These are phyloP conservation scores for Camellia oleifera DNA, from an alignment of 179 eudicot genomes.

Conservation along the genomic window DNA sequence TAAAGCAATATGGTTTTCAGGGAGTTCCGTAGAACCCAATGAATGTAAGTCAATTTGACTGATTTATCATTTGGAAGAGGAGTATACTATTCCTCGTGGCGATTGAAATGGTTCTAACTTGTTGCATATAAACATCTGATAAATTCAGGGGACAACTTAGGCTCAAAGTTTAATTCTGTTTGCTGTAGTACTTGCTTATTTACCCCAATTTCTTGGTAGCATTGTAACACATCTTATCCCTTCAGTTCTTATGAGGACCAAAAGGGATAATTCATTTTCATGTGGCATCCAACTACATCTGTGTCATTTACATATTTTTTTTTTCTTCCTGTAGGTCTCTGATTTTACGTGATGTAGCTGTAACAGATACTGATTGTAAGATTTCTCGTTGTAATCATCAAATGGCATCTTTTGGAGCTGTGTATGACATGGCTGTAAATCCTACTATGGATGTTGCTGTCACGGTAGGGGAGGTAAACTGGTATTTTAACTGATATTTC, in stretches of 20 bases:
- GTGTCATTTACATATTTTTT: neutral
- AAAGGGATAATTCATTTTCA: neutral
- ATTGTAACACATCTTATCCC: neutral
- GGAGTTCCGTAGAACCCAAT: neutral
- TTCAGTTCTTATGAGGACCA: neutral
- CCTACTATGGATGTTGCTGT: conserved; percentile 32
- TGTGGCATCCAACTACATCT: neutral
- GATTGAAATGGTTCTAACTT: neutral
- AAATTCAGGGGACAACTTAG: neutral
- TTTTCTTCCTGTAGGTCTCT: conserved; percentile 33
- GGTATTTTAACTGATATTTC: neutral
- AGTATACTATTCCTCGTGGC: neutral
- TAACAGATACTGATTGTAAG: conserved; percentile 20
- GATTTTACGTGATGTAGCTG: conserved; percentile 28
- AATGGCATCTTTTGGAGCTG: conserved; percentile 26
- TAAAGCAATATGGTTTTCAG: neutral
- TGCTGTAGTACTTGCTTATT: neutral
- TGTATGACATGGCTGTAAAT: conserved; percentile 42
- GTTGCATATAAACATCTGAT: neutral
- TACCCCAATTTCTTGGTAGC: neutral
- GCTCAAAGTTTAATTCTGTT: neutral
- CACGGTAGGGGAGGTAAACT: conserved; percentile 47
- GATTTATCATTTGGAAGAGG: neutral
- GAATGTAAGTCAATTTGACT: neutral
- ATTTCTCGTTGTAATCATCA: conserved; percentile 23